phyloP scores from a whole-genome alignment of 2,329 filamentous ascomycete species.

The Fusarium liriodendri region DNA sequence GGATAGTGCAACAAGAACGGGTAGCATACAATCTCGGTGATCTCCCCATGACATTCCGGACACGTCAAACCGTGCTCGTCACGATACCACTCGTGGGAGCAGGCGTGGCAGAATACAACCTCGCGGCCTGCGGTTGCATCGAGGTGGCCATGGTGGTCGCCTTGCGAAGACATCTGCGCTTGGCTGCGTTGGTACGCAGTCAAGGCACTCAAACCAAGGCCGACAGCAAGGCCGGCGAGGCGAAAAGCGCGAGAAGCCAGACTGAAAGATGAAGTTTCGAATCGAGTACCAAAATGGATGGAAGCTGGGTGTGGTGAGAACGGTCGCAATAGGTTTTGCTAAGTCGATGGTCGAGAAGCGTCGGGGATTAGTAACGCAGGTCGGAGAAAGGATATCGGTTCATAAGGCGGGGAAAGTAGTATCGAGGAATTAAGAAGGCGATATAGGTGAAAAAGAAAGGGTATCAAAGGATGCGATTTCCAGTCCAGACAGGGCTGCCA shows the following conservation, averaged over 20 bases:
- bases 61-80: conserved; percentile 77
- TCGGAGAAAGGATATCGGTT: neutral
- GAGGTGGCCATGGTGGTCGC: conserved; percentile 52
- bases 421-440: neutral
- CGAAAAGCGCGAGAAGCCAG: conserved; percentile 69
- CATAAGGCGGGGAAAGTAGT: neutral
- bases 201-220: conserved; percentile 69
- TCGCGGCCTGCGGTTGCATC: conserved; percentile 68
- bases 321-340: conserved; percentile 6
- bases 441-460: neutral
- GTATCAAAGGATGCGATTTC: neutral
- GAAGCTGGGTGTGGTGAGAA: neutral
- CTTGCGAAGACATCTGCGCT: conserved; percentile 54
- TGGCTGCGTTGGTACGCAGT: conserved; percentile 63
- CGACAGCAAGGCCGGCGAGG: conserved; percentile 65
- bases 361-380: conserved; percentile 2
- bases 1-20: neutral
- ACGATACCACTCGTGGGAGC: conserved; percentile 83
- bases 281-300: conserved; percentile 6
- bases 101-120: conserved; percentile 88
- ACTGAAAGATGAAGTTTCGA: conserved; percentile 48
- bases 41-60: conserved; percentile 80
- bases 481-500: conserved; percentile 21
- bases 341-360: neutral
- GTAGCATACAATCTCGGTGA: conserved; percentile 83